Base-by-base conservation (phyloP, 2,329 filamentous ascomycete species). In the Botrytis paeoniae region DNA sequence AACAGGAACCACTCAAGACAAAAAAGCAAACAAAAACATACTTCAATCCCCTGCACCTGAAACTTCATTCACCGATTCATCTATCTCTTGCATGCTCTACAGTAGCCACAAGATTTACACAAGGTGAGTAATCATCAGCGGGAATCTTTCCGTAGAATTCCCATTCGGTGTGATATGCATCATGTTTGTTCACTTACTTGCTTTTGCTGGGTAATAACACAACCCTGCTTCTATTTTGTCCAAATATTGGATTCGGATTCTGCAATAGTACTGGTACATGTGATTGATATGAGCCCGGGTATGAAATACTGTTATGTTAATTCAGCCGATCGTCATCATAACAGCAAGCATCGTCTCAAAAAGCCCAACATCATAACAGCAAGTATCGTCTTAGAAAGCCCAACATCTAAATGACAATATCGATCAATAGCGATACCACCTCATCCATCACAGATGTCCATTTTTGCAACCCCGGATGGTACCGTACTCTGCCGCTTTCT, bases 91-190 rank as follows among this genome's bases (percentile, higher is more conserved):
- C 63, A 37, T 7, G 41, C 61, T 63, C 61, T 35, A 35, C n/a
- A 20, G 41, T 41, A 32, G 39, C 39, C 25, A 65, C 7, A 35
- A 48, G 41, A 37, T 61, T 61, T 61, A 25, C 59, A 61, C 32
- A 39, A 39, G 35, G 60, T 39, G 60, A 51, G 63, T 65, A 65
- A 37, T 65, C 63, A 63, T 41, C 61, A 63, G 37, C 63, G 29
- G 63, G 43, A 51, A 10, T 25, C 43, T 65, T 65, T 37, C 41
- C 12, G 63, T 51, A n/a, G 20, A n/a, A 37, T 66, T 51, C 63
- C 43, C 63, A 48, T 66, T 66, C 63, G 63, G 63, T 51, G 63
- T 20, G 63, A 51, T 48, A 32, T 66, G 32, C 63, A 66, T 37
- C 32, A 51, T 51, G 29, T 35, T 48, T 43, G 32, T 51, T 35